phyloP scores from a whole-genome alignment of 345 rosid genomes.

The Corchorus capsularis region DNA sequence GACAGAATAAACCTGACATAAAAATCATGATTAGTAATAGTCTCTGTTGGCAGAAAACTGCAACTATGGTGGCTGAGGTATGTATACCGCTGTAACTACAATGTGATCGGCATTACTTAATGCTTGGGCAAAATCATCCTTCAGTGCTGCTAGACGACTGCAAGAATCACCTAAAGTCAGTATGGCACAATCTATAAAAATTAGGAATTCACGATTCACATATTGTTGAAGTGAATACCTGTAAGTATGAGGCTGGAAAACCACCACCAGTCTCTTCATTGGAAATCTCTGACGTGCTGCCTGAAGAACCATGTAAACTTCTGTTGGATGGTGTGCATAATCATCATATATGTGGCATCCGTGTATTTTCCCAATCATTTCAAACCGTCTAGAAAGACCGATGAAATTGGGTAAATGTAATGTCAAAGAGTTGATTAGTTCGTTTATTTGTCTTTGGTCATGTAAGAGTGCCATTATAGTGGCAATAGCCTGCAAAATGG shows the following conservation, averaged over 20 bases:
- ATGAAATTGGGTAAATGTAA: constrained; percentile 27
- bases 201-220: not conserved
- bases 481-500: constrained; percentile 33
- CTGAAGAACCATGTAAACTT: constrained; percentile 35
- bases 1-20: constrained; percentile 36
- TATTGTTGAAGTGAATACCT: constrained; percentile 19
- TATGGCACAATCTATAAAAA: not conserved
- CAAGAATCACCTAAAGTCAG: constrained; percentile 11
- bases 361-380: constrained; percentile 30
- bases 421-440: constrained; percentile 21
- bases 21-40: constrained; percentile 11
- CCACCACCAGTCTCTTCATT: constrained; percentile 22
- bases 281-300: constrained; percentile 38
- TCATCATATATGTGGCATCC: constrained; percentile 36
- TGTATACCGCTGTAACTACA: constrained; percentile 31
- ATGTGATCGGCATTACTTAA: constrained; percentile 31
- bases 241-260: constrained; percentile 41
- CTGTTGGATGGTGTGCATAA: constrained; percentile 47
- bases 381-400: constrained; percentile 37
- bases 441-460: constrained; percentile 15
- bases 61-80: not conserved
- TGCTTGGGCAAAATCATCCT: constrained; percentile 30
- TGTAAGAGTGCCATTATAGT: constrained; percentile 25
- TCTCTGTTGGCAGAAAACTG: not conserved
- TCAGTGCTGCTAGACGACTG: constrained; percentile 32